phyloP scores from a whole-genome alignment of 257 asterid species.

The Rehmannia glutinosa region DNA sequence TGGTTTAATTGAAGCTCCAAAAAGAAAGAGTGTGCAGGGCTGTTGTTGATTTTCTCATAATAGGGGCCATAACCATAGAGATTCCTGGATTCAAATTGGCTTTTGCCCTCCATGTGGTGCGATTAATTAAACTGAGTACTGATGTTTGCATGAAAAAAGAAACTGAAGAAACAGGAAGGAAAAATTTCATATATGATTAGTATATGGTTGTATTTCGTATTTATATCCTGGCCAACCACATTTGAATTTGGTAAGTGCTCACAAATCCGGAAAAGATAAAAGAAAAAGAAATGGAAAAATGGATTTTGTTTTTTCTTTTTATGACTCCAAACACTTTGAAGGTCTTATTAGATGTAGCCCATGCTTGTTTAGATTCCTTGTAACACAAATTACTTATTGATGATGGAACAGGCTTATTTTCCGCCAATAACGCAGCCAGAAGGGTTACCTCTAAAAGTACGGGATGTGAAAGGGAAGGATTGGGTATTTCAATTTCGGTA shows the following conservation, averaged over 20 bases:
- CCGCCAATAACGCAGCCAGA: constrained; percentile 87
- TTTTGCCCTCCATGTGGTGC: constrained; percentile 14
- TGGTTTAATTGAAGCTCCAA: not conserved
- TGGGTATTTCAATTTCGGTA: constrained; percentile 95
- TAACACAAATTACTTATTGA: constrained; percentile 22
- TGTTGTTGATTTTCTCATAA: not conserved
- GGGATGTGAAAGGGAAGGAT: constrained; percentile 81
- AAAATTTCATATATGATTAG: not conserved
- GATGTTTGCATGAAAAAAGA: constrained; percentile 7
- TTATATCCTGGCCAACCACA: constrained; percentile 6
- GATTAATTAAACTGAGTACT: not conserved
- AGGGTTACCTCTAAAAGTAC: constrained; percentile 76
- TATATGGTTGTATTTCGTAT: not conserved
- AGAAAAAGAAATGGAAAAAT: not conserved
- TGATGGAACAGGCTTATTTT: constrained; percentile 67
- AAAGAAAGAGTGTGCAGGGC: too few relatives aligned
- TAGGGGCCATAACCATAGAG: constrained; percentile 1
- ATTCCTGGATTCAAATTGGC: not conserved
- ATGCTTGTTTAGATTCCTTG: constrained; percentile 8
- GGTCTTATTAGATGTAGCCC: constrained; percentile 1
- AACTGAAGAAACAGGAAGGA: not conserved
- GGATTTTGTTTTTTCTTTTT: not conserved
- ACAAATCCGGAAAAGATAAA: not conserved
- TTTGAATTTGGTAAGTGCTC: not conserved
- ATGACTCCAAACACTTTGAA: not conserved